phyloP scores from a whole-genome alignment of 805 yeast genomes.

The Millerozyma acaciae region DNA sequence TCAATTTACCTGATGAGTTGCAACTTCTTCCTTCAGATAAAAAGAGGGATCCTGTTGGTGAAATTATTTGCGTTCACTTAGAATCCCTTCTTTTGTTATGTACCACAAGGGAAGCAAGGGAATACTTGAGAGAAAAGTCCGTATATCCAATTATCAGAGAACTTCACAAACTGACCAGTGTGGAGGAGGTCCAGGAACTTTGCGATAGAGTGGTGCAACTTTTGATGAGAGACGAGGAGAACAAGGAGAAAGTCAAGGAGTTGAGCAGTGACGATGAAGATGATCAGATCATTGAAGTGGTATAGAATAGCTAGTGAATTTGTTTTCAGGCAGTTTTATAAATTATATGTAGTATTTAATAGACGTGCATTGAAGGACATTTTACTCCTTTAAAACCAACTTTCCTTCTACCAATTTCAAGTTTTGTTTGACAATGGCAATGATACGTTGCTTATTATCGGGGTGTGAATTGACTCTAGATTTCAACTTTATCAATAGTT shows the following conservation, averaged over 20 bases:
- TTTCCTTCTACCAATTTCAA: conserved; percentile 51
- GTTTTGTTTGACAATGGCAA: conserved; percentile 52
- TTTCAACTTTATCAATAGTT: conserved; percentile 57
- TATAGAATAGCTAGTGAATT: too few species aligned
- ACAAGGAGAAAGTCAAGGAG: conserved; percentile 31
- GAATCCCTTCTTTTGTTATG: conserved; percentile 79
- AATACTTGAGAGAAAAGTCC: conserved; percentile 69
- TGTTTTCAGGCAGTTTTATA: too few species aligned
- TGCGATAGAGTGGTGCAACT: conserved; percentile 85
- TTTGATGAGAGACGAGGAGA: conserved; percentile 86
- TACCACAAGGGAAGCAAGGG: conserved; percentile 72
- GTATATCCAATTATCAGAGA: conserved; percentile 87
- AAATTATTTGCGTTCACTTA: conserved; percentile 65
- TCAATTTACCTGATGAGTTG: conserved; percentile 82
- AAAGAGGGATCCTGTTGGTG: conserved; percentile 65
- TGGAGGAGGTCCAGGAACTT: conserved; percentile 50
- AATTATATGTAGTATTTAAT: too few species aligned
- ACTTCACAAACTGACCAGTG: conserved; percentile 59
- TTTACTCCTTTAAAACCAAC: conserved; percentile 35
- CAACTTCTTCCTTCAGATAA: conserved; percentile 76
- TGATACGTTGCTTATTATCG: conserved; percentile 59
- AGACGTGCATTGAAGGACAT: too few species aligned
- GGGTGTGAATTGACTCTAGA: conserved; percentile 60
- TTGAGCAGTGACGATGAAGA: conserved; percentile 48
- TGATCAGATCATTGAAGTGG: conserved; percentile 50